Evolutionary conservation across 139 green algal species (phyloP).

Genomic region (Tetraselmis striata): DNA sequence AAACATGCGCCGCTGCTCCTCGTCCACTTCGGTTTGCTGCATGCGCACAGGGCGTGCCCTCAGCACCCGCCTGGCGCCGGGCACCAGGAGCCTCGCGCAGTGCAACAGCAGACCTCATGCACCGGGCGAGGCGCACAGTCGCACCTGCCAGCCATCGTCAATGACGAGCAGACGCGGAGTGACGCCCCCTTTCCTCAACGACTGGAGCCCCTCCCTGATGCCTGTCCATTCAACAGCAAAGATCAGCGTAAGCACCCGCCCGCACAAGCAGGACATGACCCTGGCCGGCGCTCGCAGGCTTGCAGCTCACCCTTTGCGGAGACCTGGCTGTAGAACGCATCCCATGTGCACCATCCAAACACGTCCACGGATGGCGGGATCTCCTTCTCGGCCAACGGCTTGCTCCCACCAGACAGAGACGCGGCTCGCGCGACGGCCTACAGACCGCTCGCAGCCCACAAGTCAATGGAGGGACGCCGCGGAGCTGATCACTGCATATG

Average conservation of each 20-base stretch:
- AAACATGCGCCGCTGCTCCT: not conserved
- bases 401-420: slow-evolving; percentile 52
- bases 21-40: not conserved
- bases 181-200: slow-evolving; percentile 44
- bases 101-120: too few relatives aligned
- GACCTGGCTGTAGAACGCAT: slow-evolving; percentile 92
- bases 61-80: too few relatives aligned
- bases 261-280: not conserved
- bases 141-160: slow-evolving; percentile 27
- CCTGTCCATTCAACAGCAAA: slow-evolving; percentile 2
- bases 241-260: too few relatives aligned
- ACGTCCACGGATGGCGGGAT: slow-evolving; percentile 73
- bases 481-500: too few relatives aligned
- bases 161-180: slow-evolving; percentile 75
- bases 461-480: too few relatives aligned
- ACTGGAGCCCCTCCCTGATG: slow-evolving; percentile 58
- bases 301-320: slow-evolving; percentile 42
- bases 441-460: not conserved
- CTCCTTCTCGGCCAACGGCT: slow-evolving; percentile 51
- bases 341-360: slow-evolving; percentile 97
- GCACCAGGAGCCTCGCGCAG: too few relatives aligned
- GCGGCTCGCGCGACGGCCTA: slow-evolving; percentile 56
- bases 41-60: not conserved
- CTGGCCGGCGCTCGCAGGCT: too few relatives aligned
- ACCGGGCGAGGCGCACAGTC: too few relatives aligned